Evolutionary conservation across 192 early-diverging fungal species (phyloP).

Genomic region (Lobosporangium transversale): DNA sequence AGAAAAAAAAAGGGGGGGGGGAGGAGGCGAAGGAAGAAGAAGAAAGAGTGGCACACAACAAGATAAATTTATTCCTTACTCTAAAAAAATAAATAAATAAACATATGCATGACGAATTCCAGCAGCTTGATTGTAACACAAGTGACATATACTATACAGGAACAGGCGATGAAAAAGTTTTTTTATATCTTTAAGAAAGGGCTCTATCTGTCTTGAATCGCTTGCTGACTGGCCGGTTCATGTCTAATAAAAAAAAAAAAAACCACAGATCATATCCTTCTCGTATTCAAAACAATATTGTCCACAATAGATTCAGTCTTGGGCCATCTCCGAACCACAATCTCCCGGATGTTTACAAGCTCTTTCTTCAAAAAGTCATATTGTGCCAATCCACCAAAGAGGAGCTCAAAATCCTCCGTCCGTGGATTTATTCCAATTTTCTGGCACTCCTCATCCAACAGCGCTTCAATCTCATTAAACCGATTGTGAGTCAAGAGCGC

Average conservation of each 20-base stretch:
- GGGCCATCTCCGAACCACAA: conserved; percentile 29
- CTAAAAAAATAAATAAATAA: background rate
- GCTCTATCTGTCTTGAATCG: background rate
- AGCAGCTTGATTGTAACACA: too few relatives aligned
- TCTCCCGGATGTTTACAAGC: conserved; percentile 4
- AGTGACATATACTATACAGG: too few relatives aligned
- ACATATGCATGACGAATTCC: background rate
- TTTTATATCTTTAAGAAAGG: too few relatives aligned
- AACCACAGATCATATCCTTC: conserved; percentile 29
- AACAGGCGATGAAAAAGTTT: too few relatives aligned
- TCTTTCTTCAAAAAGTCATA: conserved; percentile 42
- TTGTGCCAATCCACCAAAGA: conserved; percentile 41
- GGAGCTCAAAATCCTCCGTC: conserved; percentile 30
- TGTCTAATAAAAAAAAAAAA: too few relatives aligned
- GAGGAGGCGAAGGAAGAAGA: background rate
- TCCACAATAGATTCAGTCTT: conserved; percentile 2
- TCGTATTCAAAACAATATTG: conserved; percentile 14
- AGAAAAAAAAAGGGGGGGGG: background rate
- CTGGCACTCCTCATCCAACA: conserved; percentile 3
- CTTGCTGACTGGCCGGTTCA: too few relatives aligned
- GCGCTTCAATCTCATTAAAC: conserved; percentile 24
- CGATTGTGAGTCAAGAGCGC: conserved; percentile 48
- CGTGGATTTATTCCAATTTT: conserved; percentile 22
- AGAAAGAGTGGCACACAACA: background rate
- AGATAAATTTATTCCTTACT: background rate